phyloP scores from a whole-genome alignment of 2,329 filamentous ascomycete species.

The Trichoderma harzianum region DNA sequence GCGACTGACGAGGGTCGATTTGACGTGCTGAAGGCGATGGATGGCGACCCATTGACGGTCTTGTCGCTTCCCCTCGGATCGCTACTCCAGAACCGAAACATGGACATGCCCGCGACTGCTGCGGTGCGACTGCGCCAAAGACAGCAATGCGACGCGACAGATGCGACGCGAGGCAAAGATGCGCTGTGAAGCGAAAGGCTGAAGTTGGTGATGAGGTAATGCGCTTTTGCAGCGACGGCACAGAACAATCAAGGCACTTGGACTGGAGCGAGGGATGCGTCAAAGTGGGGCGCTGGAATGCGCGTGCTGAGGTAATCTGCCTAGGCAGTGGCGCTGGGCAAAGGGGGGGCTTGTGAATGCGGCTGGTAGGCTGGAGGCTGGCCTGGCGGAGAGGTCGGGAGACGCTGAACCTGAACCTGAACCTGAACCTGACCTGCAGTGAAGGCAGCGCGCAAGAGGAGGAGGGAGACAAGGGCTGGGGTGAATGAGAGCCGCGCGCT shows the following conservation, averaged over 20 bases:
- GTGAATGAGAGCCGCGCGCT: conserved; percentile 16
- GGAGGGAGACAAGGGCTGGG: conserved; percentile 17
- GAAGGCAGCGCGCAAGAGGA: conserved; percentile 12
- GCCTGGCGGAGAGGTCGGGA: conserved; percentile 30
- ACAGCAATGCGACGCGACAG: conserved; percentile 22
- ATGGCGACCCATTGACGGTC: conserved; percentile 42
- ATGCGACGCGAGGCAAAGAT: conserved; percentile 23
- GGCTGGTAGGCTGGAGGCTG: conserved; percentile 13
- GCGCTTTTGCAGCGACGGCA: neutral
- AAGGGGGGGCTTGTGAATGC: conserved; percentile 22
- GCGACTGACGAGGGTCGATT: conserved; percentile 34
- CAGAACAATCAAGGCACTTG: neutral
- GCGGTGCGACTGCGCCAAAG: conserved; percentile 13
- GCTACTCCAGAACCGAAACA: conserved; percentile 61
- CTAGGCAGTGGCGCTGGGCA: conserved; percentile 18
- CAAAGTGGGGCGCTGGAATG: conserved; percentile 21
- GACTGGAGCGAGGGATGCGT: conserved; percentile 19
- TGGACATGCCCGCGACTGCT: conserved; percentile 42
- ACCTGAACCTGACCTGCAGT: conserved; percentile 16
- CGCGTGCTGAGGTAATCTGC: conserved; percentile 35
- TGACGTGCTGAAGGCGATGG: conserved; percentile 34
- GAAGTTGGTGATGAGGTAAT: conserved; percentile 8
- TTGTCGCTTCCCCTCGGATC: conserved; percentile 57
- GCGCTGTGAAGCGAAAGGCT: neutral
- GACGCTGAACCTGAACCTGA: conserved; percentile 16